phyloP scores from a whole-genome alignment of 2,329 filamentous ascomycete genomes.

The Monilinia fructicola region DNA sequence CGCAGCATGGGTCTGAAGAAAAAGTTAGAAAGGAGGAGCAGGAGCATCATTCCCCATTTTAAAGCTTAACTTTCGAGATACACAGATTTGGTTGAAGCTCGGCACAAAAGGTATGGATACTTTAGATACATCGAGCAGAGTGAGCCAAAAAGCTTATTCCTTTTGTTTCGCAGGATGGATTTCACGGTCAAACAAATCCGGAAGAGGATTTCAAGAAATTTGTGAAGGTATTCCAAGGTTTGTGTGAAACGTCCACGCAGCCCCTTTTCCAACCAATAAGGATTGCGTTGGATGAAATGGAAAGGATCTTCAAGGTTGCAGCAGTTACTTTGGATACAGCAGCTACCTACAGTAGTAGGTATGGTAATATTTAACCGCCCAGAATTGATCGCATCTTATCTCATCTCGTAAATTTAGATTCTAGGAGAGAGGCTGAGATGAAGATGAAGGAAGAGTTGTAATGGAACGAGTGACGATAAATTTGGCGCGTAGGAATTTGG shows the following conservation, averaged over 20 bases:
- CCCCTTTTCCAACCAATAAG: not conserved
- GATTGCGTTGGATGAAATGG: not conserved
- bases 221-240: not conserved
- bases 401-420: conserved; percentile 12
- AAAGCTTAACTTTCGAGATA: not conserved
- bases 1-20: conserved; percentile 4
- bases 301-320: conserved; percentile 8
- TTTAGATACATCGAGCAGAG: not conserved
- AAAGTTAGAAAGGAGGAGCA: not conserved
- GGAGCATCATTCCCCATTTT: not conserved
- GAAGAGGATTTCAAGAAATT: not conserved
- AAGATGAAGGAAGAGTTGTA: not conserved
- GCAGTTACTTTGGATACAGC: not conserved
- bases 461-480: not conserved
- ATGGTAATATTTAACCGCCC: conserved; percentile 1
- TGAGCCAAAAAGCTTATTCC: not conserved
- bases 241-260: not conserved
- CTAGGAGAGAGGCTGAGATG: not conserved
- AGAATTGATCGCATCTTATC: not conserved
- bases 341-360: not conserved
- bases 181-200: not conserved
- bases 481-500: not conserved
- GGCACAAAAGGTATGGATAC: not conserved
- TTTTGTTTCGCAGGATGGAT: conserved; percentile 4
- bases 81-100: not conserved